Evolutionary conservation across 2,329 filamentous ascomycete species (phyloP), one percentile per base, ranked within the genome.

Genomic region (Claviceps monticola): DNA sequence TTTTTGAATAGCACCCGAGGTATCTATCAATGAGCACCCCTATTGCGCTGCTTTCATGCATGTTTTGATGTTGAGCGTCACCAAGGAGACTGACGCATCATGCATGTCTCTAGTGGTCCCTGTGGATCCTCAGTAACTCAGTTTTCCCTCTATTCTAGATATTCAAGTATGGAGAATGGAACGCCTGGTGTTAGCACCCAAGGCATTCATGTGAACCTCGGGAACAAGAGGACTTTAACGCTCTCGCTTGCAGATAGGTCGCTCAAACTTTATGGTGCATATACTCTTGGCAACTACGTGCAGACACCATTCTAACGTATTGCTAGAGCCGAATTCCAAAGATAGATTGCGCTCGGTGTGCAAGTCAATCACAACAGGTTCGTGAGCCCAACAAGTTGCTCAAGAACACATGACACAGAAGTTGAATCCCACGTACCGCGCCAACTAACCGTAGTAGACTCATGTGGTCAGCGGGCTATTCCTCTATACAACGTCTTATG

Each of bases 401-500:
- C 34, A 38, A 38, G 14, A 14, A 21, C 19, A 41, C 17, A 34
- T 9, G 19, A 14, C 11, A 19, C 3, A 23, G 14, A 17, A 11
- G 9, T 39, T 14, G 17, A 23, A 47, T 14, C 14, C n/a, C 8
- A 34, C 23, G 29, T 17, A 34, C 23, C n/a, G 16, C 3, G 23
- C 29, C 29, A 38, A 21, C 42, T 45, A 36, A 50, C 21, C 16
- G 4, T 17, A 41, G 34, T 48, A 66, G 64, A 57, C 49, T 53
- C 55, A n/a, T 48, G 53, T 45, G 52, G 57, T 8, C 61, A 58
- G 11, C 57, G 64, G 21, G 60, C 60, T 5, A 84, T 96, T 34
- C 82, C 86, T 2, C 83, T 88, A 55, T 90, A 87, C 70, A 86
- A 95, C 64, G 71, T 96, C 55, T 80, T 96, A 48, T 94, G 88